phyloP scores from a whole-genome alignment of 2,329 filamentous ascomycete genomes.

The Aspergillus versicolor region DNA sequence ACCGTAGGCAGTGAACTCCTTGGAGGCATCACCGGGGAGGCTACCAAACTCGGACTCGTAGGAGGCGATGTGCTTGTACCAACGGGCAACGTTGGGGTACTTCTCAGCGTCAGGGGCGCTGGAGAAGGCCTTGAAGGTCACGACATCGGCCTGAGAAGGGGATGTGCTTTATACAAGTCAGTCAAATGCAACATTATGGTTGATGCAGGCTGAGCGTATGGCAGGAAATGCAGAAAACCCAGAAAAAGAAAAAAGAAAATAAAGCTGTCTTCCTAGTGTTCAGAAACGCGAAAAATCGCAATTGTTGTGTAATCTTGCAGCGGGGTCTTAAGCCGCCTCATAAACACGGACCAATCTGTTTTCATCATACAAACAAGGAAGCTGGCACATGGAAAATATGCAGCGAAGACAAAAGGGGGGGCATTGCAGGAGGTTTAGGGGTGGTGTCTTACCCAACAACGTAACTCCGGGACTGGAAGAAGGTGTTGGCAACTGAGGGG shows the following conservation, averaged over 20 bases:
- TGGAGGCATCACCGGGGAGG: constrained; percentile 86
- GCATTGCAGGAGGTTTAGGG: constrained; percentile 22
- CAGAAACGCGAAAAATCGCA: constrained; percentile 76
- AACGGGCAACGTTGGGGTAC: constrained; percentile 91
- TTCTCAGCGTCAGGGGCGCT: constrained; percentile 74
- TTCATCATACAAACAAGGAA: constrained; percentile 64
- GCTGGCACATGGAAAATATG: neutral
- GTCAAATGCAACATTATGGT: constrained; percentile 7
- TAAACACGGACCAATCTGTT: constrained; percentile 92
- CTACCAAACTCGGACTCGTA: constrained; percentile 91
- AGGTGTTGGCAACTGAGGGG: constrained; percentile 45
- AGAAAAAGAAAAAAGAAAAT: constrained; percentile 18
- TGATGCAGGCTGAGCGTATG: neutral
- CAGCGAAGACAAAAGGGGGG: constrained; percentile 19
- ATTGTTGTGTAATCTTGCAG: constrained; percentile 72
- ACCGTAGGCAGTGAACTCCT: constrained; percentile 86
- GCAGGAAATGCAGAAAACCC: neutral
- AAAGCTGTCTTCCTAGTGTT: constrained; percentile 37
- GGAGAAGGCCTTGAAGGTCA: constrained; percentile 86
- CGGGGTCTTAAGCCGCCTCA: constrained; percentile 91
- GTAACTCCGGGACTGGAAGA: constrained; percentile 67
- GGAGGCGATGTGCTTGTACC: constrained; percentile 97
- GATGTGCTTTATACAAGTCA: constrained; percentile 48
- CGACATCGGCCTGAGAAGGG: constrained; percentile 93
- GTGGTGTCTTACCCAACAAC: constrained; percentile 69